phyloP scores from a whole-genome alignment of 768 basidiomycete genomes.

The Leccinum arenicola region DNA sequence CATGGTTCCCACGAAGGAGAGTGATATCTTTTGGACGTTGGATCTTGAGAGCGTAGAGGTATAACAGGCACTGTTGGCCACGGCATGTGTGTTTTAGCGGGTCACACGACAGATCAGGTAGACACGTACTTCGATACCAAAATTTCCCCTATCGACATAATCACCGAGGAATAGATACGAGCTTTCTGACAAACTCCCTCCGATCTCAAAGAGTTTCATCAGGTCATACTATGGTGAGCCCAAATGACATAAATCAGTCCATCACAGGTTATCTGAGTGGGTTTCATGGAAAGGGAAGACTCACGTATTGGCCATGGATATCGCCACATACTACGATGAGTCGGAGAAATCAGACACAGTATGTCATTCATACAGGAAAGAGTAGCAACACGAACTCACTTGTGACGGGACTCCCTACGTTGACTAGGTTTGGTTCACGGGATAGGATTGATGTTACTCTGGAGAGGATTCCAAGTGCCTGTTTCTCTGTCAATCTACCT shows the following conservation, averaged over 20 bases:
- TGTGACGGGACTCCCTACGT: constrained; percentile 86
- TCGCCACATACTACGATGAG: constrained; percentile 80
- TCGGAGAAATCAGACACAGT: constrained; percentile 4
- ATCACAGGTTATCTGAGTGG: constrained; percentile 52
- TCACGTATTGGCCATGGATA: constrained; percentile 96
- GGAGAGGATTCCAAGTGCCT: constrained; percentile 75
- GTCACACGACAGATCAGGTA: background rate
- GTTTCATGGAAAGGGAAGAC: constrained; percentile 75
- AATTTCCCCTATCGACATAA: constrained; percentile 96
- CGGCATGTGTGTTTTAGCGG: background rate
- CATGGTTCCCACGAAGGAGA: constrained; percentile 93
- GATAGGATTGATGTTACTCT: constrained; percentile 63
- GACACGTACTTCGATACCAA: constrained; percentile 65
- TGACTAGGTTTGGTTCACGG: constrained; percentile 81
- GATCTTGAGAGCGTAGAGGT: constrained; percentile 91
- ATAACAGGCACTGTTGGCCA: constrained; percentile 70
- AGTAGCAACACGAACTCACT: constrained; percentile 48
- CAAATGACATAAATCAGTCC: background rate
- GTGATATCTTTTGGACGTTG: constrained; percentile 80
- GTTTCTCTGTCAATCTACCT: constrained; percentile 77
- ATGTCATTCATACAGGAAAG: constrained; percentile 8
- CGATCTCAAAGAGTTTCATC: constrained; percentile 97
- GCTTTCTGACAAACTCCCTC: constrained; percentile 80
- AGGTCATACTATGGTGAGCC: constrained; percentile 75
- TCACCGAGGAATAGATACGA: constrained; percentile 94